Percentiles rank a stretch among this genome's conserved stretches.
Conservation (phyloP, 176 grass and related monocot genomes). For the Rhynchospora breviuscula region DNA sequence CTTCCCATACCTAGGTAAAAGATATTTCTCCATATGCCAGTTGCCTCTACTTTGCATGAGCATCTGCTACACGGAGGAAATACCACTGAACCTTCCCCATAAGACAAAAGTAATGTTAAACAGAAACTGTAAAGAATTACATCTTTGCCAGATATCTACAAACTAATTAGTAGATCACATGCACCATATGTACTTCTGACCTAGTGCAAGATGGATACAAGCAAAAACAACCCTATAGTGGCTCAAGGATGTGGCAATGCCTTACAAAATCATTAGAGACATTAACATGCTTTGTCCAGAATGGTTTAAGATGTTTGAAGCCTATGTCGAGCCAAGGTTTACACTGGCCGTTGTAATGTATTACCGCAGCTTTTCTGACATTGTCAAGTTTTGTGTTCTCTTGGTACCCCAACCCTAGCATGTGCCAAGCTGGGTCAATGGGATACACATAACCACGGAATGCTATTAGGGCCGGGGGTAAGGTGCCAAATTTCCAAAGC, state of each 20-base stretch:
- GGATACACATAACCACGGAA: constrained; percentile 74
- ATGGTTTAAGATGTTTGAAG: constrained; percentile 76
- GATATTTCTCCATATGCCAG: neutral
- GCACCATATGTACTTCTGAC: neutral
- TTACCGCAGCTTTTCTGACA: constrained; percentile 58
- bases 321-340: constrained; percentile 88
- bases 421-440: constrained; percentile 77
- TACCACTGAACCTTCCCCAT: neutral
- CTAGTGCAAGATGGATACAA: neutral
- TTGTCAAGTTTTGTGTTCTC: constrained; percentile 57
- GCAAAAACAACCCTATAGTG: constrained; percentile 32
- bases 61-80: neutral
- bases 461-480: constrained; percentile 83
- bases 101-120: neutral
- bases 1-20: constrained; percentile 12
- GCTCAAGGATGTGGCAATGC: constrained; percentile 77
- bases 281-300: constrained; percentile 82
- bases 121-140: neutral
- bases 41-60: neutral
- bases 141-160: constrained; percentile 19
- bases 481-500: constrained; percentile 87
- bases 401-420: constrained; percentile 91
- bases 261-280: constrained; percentile 75
- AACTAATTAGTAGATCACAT: neutral
- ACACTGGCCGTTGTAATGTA: constrained; percentile 91